phyloP scores from a whole-genome alignment of 78 protist genomes.

The Diacronema lutheri region DNA sequence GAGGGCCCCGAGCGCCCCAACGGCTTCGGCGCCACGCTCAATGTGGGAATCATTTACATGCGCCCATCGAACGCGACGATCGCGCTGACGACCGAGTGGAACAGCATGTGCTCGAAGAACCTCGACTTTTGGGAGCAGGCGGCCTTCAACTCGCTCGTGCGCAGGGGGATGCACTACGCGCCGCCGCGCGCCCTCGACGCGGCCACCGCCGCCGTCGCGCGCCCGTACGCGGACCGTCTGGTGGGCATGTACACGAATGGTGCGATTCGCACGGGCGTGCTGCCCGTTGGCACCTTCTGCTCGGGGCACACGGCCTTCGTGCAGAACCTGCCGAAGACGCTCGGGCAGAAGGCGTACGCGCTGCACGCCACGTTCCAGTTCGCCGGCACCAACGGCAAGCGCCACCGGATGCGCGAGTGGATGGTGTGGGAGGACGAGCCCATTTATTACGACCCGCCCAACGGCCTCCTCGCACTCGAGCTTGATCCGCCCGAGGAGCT shows the following conservation, averaged over 20 bases:
- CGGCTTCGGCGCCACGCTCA: not conserved
- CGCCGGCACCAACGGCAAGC: not conserved
- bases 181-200: no score
- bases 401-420: slow-evolving; percentile 14
- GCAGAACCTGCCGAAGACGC: slow-evolving; percentile 14
- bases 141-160: not conserved
- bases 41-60: not conserved
- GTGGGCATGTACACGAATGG: not conserved
- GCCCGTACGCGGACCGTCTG: not conserved
- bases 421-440: not conserved
- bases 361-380: slow-evolving; percentile 13
- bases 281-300: slow-evolving; percentile 4
- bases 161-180: no score
- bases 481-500: not conserved
- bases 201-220: not conserved
- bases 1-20: not conserved
- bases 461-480: not conserved
- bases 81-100: not conserved
- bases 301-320: slow-evolving; percentile 1
- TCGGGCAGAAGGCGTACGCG: not conserved
- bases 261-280: not conserved
- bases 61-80: not conserved
- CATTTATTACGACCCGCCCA: not conserved
- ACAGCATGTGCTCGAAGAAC: not conserved
- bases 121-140: not conserved